These are phyloP conservation scores for Exsudoporus floridanus DNA, from an alignment of 1,284 basidiomycete genomes.

Conservation along the genomic window DNA sequence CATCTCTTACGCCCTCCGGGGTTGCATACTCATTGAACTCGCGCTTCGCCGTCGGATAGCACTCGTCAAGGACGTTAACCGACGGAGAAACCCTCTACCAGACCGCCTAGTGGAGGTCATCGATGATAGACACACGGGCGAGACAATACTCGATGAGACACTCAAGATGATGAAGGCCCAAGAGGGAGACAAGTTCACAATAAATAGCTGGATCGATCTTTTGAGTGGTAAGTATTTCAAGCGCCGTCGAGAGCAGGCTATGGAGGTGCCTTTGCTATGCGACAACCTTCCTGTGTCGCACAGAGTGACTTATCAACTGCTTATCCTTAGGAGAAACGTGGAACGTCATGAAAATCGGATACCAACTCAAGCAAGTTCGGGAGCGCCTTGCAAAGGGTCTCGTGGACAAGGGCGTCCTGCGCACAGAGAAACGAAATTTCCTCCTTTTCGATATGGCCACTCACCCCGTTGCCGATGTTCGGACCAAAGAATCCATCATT, in stretches of 20 bases:
- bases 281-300: not conserved
- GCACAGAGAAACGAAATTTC: slow-evolving; percentile 96
- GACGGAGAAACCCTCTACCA: slow-evolving; percentile 72
- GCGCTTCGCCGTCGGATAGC: slow-evolving; percentile 89
- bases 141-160: slow-evolving; percentile 95
- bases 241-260: not conserved
- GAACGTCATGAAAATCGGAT: slow-evolving; percentile 98
- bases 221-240: slow-evolving; percentile 65
- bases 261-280: not conserved
- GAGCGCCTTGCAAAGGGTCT: slow-evolving; percentile 96
- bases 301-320: not conserved
- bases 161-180: slow-evolving; percentile 88
- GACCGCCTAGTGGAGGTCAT: slow-evolving; percentile 90
- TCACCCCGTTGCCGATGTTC: slow-evolving; percentile 89
- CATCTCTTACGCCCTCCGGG: slow-evolving; percentile 92
- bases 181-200: slow-evolving; percentile 75
- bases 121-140: slow-evolving; percentile 87
- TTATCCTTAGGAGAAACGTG: slow-evolving; percentile 84
- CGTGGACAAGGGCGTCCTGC: slow-evolving; percentile 95
- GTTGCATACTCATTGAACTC: slow-evolving; percentile 93
- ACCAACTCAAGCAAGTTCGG: slow-evolving; percentile 95
- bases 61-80: slow-evolving; percentile 79
- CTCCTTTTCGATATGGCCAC: slow-evolving; percentile 98
- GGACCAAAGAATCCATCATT: slow-evolving; percentile 84
- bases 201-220: slow-evolving; percentile 92